Conservation (phyloP, 2,329 filamentous ascomycete genomes). For the Cryphonectria parasitica region DNA sequence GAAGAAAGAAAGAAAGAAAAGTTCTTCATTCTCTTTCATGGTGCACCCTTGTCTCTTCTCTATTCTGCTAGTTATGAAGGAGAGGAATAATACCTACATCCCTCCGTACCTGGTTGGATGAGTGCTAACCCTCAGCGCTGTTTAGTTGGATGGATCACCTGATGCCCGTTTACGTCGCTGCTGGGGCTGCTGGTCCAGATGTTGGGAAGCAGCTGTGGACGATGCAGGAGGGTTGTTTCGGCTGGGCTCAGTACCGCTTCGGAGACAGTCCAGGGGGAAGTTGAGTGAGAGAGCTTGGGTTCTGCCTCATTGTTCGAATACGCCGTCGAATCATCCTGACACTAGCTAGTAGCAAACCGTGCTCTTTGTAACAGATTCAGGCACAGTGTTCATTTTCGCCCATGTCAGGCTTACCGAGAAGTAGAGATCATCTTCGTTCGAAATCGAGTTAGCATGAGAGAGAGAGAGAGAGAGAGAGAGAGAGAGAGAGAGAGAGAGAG, state of each 20-base stretch:
- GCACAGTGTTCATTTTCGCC: not conserved
- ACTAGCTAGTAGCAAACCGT: not conserved
- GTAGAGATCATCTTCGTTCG: too few relatives aligned
- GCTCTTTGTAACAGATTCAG: not conserved
- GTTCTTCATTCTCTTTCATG: not conserved
- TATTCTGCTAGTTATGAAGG: not conserved
- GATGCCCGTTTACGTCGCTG: conserved; percentile 52
- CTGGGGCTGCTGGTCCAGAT: conserved; percentile 46
- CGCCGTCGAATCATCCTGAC: not conserved
- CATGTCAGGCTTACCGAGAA: not conserved
- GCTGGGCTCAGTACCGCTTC: conserved; percentile 30
- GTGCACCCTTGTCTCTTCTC: not conserved
- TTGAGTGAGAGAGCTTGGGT: not conserved
- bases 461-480: too few relatives aligned
- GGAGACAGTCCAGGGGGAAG: conserved; percentile 6
- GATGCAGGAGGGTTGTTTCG: conserved; percentile 27
- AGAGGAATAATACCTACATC: not conserved
- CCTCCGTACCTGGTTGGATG: not conserved
- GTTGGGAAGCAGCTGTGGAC: conserved; percentile 28
- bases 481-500: too few relatives aligned
- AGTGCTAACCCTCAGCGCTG: not conserved
- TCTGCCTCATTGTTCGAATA: not conserved
- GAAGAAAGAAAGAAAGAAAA: too few relatives aligned
- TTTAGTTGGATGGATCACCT: conserved; percentile 50
- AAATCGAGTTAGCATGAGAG: too few relatives aligned